Conservation (phyloP, 306 rosid species). For the Pterocarpus macrocarpus region DNA sequence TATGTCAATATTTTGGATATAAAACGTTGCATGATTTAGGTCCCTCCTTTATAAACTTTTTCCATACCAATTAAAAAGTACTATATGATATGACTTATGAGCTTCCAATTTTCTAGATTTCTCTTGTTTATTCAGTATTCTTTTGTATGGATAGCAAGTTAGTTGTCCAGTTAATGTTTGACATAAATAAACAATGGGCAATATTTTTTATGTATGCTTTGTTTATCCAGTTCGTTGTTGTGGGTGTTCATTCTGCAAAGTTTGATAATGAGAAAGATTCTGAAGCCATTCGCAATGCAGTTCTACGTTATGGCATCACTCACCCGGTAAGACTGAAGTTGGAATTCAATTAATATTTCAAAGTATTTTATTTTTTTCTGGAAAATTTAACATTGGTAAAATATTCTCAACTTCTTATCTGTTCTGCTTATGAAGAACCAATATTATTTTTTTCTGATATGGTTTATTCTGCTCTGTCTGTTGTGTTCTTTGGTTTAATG, state of each 20-base stretch:
- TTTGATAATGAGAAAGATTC: conserved; percentile 97
- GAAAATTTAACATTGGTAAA: conserved; percentile 7
- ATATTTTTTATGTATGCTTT: conserved; percentile 41
- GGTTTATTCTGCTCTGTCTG: conserved; percentile 31
- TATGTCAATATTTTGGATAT: conserved; percentile 33
- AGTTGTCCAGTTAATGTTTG: conserved; percentile 23
- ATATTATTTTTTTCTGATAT: neutral
- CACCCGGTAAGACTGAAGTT: conserved; percentile 80
- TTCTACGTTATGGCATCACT: conserved; percentile 87
- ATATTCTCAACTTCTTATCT: conserved; percentile 31
- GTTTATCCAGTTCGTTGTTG: conserved; percentile 76
- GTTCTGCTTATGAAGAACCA: conserved; percentile 5
- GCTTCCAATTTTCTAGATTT: conserved; percentile 28
- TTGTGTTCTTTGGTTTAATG: conserved; percentile 15
- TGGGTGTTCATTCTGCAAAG: conserved; percentile 98
- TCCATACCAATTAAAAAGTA: conserved; percentile 20
- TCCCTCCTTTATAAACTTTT: conserved; percentile 34
- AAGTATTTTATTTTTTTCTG: neutral
- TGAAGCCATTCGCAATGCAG: conserved; percentile 97
- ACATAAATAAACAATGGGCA: neutral
- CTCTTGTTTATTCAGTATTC: conserved; percentile 21
- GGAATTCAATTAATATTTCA: conserved; percentile 35
- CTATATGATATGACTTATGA: conserved; percentile 16
- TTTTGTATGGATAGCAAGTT: conserved; percentile 36
- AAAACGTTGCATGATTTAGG: conserved; percentile 36